phyloP scores from a whole-genome alignment of 495 filamentous ascomycete species.

The Penicillium paradoxum region DNA sequence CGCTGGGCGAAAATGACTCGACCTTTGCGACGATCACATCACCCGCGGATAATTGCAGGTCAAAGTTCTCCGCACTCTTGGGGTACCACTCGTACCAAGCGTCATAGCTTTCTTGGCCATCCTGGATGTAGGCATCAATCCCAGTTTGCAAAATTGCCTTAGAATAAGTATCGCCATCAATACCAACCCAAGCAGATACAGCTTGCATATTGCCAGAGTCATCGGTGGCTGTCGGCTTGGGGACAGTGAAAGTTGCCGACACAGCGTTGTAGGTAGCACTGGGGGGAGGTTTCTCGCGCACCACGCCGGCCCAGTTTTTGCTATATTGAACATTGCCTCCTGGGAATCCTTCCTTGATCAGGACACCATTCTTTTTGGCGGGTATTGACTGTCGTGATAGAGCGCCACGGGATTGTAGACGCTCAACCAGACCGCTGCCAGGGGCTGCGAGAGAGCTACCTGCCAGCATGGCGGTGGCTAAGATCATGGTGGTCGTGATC shows the following conservation, averaged over 20 bases:
- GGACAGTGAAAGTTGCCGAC: conserved; percentile 52
- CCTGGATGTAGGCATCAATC: conserved; percentile 49
- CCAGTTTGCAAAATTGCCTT: conserved; percentile 58
- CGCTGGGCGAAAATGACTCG: conserved; percentile 38
- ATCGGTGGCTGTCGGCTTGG: conserved; percentile 42
- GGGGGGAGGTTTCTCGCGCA: conserved; percentile 40
- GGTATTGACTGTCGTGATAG: conserved; percentile 25
- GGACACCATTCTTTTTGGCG: conserved; percentile 11
- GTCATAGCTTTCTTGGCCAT: conserved; percentile 38
- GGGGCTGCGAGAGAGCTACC: conserved; percentile 27
- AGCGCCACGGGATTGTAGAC: conserved; percentile 24
- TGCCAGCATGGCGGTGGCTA: conserved; percentile 23
- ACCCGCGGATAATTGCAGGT: conserved; percentile 48
- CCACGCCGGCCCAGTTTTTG: conserved; percentile 58
- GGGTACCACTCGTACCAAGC: conserved; percentile 68
- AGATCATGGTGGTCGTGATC: conserved; percentile 12
- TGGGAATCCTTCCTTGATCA: conserved; percentile 13
- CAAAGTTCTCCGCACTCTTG: conserved; percentile 51
- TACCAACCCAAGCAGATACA: conserved; percentile 59
- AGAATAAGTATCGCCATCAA: conserved; percentile 55
- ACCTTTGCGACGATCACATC: conserved; percentile 54
- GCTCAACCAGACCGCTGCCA: conserved; percentile 22
- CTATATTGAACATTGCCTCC: conserved; percentile 40
- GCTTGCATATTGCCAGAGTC: conserved; percentile 34
- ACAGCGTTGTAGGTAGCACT: conserved; percentile 48